Conservation (phyloP, 305 asterid species). For the Fraxinus dipetala region DNA sequence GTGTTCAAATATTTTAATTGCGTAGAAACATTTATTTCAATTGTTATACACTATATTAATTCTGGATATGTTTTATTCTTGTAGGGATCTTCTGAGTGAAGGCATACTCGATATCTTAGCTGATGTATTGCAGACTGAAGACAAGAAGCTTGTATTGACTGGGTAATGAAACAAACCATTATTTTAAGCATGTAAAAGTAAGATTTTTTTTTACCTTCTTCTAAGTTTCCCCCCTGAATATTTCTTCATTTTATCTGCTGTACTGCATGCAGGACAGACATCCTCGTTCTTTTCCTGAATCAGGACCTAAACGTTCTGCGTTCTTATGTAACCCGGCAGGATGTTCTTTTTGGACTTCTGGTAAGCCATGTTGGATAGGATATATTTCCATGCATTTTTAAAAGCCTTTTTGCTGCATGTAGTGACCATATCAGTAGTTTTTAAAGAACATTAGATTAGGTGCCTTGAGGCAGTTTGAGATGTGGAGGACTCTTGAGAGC, state of each 20-base stretch:
- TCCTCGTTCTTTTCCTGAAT: slow-evolving; percentile 76
- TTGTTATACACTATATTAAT: background rate
- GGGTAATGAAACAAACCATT: slow-evolving; percentile 59
- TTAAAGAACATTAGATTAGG: background rate
- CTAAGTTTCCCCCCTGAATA: slow-evolving; percentile 18
- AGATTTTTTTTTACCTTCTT: background rate
- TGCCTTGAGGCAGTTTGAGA: slow-evolving; percentile 10
- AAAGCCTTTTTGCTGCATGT: slow-evolving; percentile 13
- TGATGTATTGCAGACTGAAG: slow-evolving; percentile 70
- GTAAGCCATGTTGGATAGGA: slow-evolving; percentile 40
- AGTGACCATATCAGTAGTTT: background rate
- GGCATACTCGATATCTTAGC: slow-evolving; percentile 81
- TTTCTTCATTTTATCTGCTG: slow-evolving; percentile 22
- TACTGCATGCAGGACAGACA: slow-evolving; percentile 89
- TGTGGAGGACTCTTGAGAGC: background rate
- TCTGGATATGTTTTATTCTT: slow-evolving; percentile 23
- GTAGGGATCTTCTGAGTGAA: slow-evolving; percentile 88
- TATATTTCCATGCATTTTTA: slow-evolving; percentile 11
- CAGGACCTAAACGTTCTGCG: slow-evolving; percentile 84
- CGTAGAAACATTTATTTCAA: background rate
- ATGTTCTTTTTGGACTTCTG: slow-evolving; percentile 77
- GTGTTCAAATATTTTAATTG: background rate
- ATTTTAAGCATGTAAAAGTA: slow-evolving; percentile 12
- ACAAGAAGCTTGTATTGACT: slow-evolving; percentile 76
- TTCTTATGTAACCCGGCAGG: slow-evolving; percentile 64